Conservation (phyloP, 2,329 filamentous ascomycete genomes). For the Incumbomyces lentus region DNA sequence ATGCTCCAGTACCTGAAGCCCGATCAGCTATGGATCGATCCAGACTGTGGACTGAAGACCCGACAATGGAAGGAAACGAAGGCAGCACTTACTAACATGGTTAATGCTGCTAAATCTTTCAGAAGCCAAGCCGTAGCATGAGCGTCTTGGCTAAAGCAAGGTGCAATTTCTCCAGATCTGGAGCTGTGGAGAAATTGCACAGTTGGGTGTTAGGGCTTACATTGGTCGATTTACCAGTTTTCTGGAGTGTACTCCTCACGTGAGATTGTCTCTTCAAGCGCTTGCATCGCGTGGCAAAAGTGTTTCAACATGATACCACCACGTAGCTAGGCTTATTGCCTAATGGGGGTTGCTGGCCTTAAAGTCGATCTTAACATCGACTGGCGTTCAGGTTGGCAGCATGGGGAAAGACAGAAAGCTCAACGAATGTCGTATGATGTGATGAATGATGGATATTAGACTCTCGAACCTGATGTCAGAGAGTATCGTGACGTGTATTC, state of each 20-base stretch:
- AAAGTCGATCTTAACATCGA: constrained; percentile 24
- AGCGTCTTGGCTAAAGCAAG: background rate
- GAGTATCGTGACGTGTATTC: constrained; percentile 6
- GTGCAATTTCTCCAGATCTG: background rate
- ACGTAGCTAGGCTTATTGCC: constrained; percentile 13
- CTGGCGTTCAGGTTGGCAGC: constrained; percentile 5
- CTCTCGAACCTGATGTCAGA: background rate
- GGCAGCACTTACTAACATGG: constrained; percentile 90
- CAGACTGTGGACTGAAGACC: constrained; percentile 98
- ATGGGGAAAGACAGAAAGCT: background rate
- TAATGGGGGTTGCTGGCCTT: too few relatives aligned
- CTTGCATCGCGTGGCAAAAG: constrained; percentile 12
- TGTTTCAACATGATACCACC: constrained; percentile 22
- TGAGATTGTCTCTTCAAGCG: background rate
- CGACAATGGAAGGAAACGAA: constrained; percentile 98
- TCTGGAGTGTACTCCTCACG: background rate
- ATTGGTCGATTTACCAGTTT: background rate
- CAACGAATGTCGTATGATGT: background rate
- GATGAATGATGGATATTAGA: background rate
- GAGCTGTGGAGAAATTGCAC: too few relatives aligned
- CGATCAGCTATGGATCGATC: constrained; percentile 99
- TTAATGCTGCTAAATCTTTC: constrained; percentile 95
- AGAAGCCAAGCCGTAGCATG: constrained; percentile 61
- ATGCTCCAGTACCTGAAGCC: constrained; percentile 97
- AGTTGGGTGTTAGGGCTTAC: too few relatives aligned